Evolutionary conservation across 2,329 filamentous ascomycete species (phyloP).

Genomic region (Trichoderma sp.): DNA sequence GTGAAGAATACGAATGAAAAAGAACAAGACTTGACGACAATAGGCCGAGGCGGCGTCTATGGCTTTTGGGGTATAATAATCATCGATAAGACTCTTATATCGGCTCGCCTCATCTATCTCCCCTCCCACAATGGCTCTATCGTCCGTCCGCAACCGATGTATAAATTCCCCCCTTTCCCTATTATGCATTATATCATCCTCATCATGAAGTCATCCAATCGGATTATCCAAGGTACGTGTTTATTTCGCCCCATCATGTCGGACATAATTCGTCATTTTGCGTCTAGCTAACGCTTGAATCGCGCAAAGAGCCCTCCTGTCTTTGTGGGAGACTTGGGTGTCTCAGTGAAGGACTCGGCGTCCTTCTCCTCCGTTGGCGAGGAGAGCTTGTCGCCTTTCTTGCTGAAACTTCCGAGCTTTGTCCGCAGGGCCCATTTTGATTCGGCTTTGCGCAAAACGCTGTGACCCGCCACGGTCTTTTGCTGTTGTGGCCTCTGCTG

Average conservation of each 20-base stretch:
- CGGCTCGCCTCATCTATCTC: background rate
- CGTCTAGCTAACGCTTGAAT: conserved; percentile 40
- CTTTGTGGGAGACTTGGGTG: conserved; percentile 33
- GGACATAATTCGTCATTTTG: background rate
- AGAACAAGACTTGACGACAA: background rate
- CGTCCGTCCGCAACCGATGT: background rate
- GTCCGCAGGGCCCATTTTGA: conserved; percentile 50
- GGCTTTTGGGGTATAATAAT: conserved; percentile 14
- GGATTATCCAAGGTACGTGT: conserved; percentile 10
- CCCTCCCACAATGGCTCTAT: background rate
- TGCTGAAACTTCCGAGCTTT: conserved; percentile 37
- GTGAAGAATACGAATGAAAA: background rate
- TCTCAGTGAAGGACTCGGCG: conserved; percentile 17
- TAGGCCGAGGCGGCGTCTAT: background rate
- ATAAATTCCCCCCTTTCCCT: background rate
- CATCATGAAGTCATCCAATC: conserved; percentile 3
- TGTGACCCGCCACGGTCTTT: conserved; percentile 20
- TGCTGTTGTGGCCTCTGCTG: background rate
- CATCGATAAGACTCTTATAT: background rate
- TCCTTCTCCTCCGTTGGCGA: conserved; percentile 22
- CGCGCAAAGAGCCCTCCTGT: conserved; percentile 40
- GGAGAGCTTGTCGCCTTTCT: conserved; percentile 25
- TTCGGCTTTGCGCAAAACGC: conserved; percentile 43
- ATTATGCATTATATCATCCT: conserved; percentile 10
- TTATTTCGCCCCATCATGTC: background rate